Evolutionary conservation across 1,284 basidiomycete genomes (phyloP).

Genomic region (Apiotrichum sp.): DNA sequence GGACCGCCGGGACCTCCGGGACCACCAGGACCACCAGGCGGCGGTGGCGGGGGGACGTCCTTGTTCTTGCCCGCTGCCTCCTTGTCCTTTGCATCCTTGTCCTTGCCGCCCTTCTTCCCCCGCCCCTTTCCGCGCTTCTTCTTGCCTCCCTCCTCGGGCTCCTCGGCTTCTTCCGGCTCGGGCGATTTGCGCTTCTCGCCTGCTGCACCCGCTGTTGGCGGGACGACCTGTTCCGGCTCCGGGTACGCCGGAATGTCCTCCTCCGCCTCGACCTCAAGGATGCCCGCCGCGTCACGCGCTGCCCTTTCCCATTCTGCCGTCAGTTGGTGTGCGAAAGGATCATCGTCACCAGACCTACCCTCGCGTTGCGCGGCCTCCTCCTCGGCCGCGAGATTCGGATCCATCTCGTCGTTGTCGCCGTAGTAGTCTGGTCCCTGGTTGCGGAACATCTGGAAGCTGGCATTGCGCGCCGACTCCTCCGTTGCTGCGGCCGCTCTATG

Average conservation of each 20-base stretch:
- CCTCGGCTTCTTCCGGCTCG: slow-evolving; percentile 10
- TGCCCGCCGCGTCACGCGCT: slow-evolving; percentile 19
- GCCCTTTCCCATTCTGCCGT: slow-evolving; percentile 64
- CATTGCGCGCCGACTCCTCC: slow-evolving; percentile 63
- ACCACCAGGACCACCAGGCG: slow-evolving; percentile 8
- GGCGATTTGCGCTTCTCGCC: slow-evolving; percentile 13
- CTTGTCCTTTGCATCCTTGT: background rate
- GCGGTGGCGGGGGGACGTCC: slow-evolving; percentile 17
- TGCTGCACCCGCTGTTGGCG: background rate
- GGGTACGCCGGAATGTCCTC: slow-evolving; percentile 9
- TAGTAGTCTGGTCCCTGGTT: slow-evolving; percentile 84
- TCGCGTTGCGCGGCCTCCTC: slow-evolving; percentile 68
- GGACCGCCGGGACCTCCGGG: slow-evolving; percentile 10
- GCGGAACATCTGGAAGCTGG: slow-evolving; percentile 81
- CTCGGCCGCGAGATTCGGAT: slow-evolving; percentile 61
- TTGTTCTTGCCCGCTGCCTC: background rate
- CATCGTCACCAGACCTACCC: slow-evolving; percentile 51
- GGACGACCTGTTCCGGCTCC: background rate
- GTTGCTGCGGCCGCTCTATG: slow-evolving; percentile 62
- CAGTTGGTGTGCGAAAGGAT: background rate
- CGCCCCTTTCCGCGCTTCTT: slow-evolving; percentile 58
- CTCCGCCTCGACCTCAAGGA: slow-evolving; percentile 14
- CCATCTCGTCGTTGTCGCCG: slow-evolving; percentile 82
- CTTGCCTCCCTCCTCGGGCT: slow-evolving; percentile 6
- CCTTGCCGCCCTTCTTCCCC: slow-evolving; percentile 52